phyloP scores from a whole-genome alignment of 2,329 filamentous ascomycete species.

The Trichoderma gracile region DNA sequence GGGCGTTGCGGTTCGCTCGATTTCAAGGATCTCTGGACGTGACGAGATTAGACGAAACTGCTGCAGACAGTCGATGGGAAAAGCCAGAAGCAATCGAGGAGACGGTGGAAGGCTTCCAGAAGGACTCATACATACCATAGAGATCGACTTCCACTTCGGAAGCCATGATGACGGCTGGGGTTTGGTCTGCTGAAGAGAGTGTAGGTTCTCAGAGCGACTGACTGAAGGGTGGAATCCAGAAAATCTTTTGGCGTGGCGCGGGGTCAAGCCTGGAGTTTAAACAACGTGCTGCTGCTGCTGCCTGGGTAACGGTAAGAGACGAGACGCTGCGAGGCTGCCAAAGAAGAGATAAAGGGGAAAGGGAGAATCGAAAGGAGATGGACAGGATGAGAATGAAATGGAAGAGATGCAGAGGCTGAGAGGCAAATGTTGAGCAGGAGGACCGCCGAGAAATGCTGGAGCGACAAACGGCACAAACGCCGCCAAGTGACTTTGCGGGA shows the following conservation, averaged over 20 bases:
- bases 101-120: background rate
- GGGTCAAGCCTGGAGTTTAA: conserved; percentile 12
- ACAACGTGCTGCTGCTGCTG: conserved; percentile 5
- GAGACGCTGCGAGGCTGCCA: background rate
- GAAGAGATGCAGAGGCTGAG: background rate
- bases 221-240: conserved; percentile 11
- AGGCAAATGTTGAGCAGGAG: too few relatives aligned
- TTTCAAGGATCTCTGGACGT: conserved; percentile 70
- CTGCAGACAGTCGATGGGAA: background rate
- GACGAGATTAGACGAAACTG: conserved; percentile 16
- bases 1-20: conserved; percentile 69
- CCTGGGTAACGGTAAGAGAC: conserved; percentile 9
- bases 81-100: too few relatives aligned
- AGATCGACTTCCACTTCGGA: conserved; percentile 55
- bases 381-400: background rate
- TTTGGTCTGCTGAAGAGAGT: background rate
- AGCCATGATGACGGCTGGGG: conserved; percentile 32
- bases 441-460: background rate
- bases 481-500: background rate
- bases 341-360: background rate
- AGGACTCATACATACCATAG: conserved; percentile 51
- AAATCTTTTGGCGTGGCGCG: conserved; percentile 27
- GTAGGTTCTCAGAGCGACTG: conserved; percentile 7
- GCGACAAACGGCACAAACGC: background rate
- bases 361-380: background rate